Percentiles rank a stretch among this genome's conserved stretches.
Evolutionary conservation across 768 basidiomycete species (phyloP).

Genomic region (Cubamyces lactineus): DNA sequence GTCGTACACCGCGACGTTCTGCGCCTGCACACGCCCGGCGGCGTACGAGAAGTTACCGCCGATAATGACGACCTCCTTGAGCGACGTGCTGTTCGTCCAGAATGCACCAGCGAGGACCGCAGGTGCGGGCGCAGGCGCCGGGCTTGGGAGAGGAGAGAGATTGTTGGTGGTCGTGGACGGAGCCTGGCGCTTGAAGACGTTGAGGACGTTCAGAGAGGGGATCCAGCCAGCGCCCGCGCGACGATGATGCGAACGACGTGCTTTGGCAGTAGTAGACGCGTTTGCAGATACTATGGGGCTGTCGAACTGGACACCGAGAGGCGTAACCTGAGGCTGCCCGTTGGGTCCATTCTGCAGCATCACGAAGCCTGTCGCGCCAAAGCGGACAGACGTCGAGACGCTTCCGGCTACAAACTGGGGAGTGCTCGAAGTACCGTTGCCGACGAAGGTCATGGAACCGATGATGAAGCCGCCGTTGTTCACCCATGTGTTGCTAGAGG

Average conservation of each 20-base stretch:
- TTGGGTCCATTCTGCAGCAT: constrained; percentile 67
- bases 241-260: constrained; percentile 43
- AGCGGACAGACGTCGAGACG: constrained; percentile 55
- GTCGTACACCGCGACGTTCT: constrained; percentile 76
- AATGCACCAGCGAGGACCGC: constrained; percentile 86
- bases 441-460: constrained; percentile 71
- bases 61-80: constrained; percentile 70
- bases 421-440: constrained; percentile 60
- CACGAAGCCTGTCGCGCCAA: constrained; percentile 81
- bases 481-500: constrained; percentile 62
- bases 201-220: constrained; percentile 43
- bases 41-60: constrained; percentile 88
- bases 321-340: constrained; percentile 58
- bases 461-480: constrained; percentile 74
- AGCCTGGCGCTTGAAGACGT: constrained; percentile 58
- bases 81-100: constrained; percentile 80
- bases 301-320: constrained; percentile 60
- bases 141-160: constrained; percentile 56
- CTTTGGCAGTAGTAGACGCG: constrained; percentile 35
- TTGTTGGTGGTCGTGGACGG: constrained; percentile 32
- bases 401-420: constrained; percentile 74
- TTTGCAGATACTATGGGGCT: constrained; percentile 32
- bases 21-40: constrained; percentile 42
- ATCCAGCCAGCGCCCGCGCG: constrained; percentile 51
- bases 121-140: constrained; percentile 65